A percentile compares a stretch with the other conserved stretches of the same genome.
Evolutionary conservation across 2,329 filamentous ascomycete genomes (phyloP).

Genomic region (Fusarium sp.): DNA sequence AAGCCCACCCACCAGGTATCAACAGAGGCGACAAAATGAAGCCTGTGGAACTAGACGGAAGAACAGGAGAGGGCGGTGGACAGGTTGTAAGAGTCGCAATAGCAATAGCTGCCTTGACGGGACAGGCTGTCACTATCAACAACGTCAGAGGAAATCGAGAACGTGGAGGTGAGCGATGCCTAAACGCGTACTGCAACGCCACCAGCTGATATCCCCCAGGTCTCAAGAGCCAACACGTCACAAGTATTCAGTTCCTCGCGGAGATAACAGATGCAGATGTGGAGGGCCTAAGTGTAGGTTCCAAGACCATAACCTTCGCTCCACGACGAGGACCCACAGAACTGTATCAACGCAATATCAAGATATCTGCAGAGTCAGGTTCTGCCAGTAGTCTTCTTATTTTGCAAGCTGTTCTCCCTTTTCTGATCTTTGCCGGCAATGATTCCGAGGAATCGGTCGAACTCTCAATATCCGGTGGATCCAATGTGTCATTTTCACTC

Average conservation of each 20-base stretch:
- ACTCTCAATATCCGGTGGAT: conserved; percentile 65
- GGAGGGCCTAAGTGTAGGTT: conserved; percentile 61
- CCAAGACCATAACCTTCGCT: conserved; percentile 58
- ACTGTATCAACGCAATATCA: conserved; percentile 55
- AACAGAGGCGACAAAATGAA: conserved; percentile 38
- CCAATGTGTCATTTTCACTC: conserved; percentile 65
- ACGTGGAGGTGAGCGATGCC: conserved; percentile 42
- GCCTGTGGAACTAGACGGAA: conserved; percentile 62
- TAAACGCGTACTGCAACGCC: neutral
- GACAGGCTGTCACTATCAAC: conserved; percentile 61
- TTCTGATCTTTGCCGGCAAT: conserved; percentile 63
- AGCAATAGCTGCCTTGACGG: conserved; percentile 64
- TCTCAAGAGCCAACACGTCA: conserved; percentile 68
- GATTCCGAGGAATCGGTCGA: conserved; percentile 55
- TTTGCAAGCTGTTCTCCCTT: conserved; percentile 69
- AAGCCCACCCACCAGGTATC: neutral
- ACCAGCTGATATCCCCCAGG: conserved; percentile 50
- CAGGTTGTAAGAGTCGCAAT: conserved; percentile 68
- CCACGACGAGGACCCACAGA: conserved; percentile 53
- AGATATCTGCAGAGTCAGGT: conserved; percentile 58
- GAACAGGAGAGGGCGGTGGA: conserved; percentile 69
- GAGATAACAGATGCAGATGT: conserved; percentile 61
- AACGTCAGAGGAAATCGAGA: conserved; percentile 65
- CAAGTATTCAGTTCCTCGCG: conserved; percentile 64
- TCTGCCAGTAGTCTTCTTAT: conserved; percentile 66